Conservation (phyloP, 768 basidiomycete genomes). For the Termitomyces sp. region DNA sequence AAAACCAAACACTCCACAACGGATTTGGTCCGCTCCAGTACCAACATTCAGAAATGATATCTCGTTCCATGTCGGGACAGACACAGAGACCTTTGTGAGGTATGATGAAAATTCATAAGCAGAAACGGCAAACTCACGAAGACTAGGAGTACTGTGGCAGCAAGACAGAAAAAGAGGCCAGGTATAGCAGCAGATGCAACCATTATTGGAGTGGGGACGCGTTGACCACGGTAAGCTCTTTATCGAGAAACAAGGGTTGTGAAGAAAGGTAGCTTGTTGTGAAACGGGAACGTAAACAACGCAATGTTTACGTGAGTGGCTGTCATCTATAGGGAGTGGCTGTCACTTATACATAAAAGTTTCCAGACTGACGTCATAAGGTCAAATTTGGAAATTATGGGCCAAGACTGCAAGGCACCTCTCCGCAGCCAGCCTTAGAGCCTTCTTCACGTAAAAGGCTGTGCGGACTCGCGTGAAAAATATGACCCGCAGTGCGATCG, state of each 20-base stretch:
- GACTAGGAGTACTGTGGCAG: constrained; percentile 65
- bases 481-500: constrained; percentile 1
- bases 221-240: background rate
- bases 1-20: constrained; percentile 78
- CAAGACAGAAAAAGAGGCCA: constrained; percentile 70
- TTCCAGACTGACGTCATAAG: background rate
- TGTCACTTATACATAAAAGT: constrained; percentile 2
- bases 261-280: background rate
- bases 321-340: constrained; percentile 9
- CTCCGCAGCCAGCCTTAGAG: constrained; percentile 7
- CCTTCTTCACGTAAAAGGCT: background rate
- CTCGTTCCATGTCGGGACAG: constrained; percentile 69
- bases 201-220: constrained; percentile 27
- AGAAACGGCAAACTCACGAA: constrained; percentile 38
- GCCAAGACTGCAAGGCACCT: background rate
- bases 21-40: constrained; percentile 31
- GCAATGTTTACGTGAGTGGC: background rate
- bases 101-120: no score
- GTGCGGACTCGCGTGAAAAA: background rate
- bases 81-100: constrained; percentile 56
- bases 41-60: constrained; percentile 66
- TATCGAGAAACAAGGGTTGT: background rate
- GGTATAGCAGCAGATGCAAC: constrained; percentile 60
- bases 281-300: background rate
- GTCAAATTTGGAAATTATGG: background rate